Evolutionary conservation across 2,329 filamentous ascomycete species (phyloP), one percentile per base, ranked within the genome.

Genomic region (Colletotrichum limetticola): DNA sequence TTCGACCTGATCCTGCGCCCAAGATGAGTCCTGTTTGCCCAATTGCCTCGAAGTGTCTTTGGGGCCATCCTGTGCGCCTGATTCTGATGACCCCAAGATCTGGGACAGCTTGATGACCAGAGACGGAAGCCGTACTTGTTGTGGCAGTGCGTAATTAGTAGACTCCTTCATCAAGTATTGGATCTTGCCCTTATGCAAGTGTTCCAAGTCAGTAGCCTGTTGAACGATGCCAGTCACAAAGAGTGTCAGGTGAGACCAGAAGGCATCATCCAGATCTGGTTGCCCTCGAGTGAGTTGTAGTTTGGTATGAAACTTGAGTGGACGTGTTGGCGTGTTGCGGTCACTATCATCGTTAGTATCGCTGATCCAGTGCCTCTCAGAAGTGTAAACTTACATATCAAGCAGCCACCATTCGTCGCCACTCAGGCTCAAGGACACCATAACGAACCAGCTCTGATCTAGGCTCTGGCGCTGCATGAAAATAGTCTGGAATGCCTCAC

Each of bases 341-440:
- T 79, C 78, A 35, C 82, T 82, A 42, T 65, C 11, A 12, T 22
- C 24, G 61, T 75, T 11, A 75, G 71, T 46, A 53, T 42, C n/a
- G 11, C 14, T 19, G 22, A 35, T 26, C 37, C n/a, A 68, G 52
- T 32, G 32, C 37, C 37, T 32, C 42, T 30, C 57, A 71, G 32
- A 35, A 24, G 8, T 30, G 5, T 42, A 62, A 35, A 85, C 88
- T 83, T 84, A 91, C 87, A 90, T 81, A 81, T 92, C 88, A 66
- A 94, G 85, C 72, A 95, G 84, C 91, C 92, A 95, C 94, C 94
- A 97, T 74, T 88, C 88, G 79, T 97, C 94, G 66, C 94, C 94
- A 78, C 88, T 87, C 78, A 93, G 86, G 79, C 92, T 91, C 79
- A 95, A 87, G 65, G 91, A 91, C 58, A 93, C 88, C 75, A 92